phyloP scores from a whole-genome alignment of 257 asterid genomes.

The Euphrasia confusa region DNA sequence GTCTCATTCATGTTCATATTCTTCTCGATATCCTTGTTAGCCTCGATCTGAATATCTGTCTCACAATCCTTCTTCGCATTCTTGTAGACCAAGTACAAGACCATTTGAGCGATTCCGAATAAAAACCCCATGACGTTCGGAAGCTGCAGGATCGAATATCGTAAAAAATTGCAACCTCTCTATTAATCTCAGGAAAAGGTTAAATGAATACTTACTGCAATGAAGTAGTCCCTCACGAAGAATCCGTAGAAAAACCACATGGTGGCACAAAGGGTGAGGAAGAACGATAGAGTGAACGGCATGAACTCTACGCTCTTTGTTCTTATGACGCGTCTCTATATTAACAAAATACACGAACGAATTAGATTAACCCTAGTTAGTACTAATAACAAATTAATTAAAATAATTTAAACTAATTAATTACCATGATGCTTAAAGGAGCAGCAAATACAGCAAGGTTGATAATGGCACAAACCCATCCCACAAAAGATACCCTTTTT shows the following conservation, averaged over 20 bases:
- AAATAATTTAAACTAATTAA: not conserved
- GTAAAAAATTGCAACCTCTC: not conserved
- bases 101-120: conserved; percentile 59
- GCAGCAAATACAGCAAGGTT: conserved; percentile 70
- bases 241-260: conserved; percentile 74
- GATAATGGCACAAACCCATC: conserved; percentile 62
- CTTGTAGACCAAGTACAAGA: conserved; percentile 55
- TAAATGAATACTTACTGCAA: conserved; percentile 65
- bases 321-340: conserved; percentile 58
- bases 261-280: conserved; percentile 56
- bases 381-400: not conserved
- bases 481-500: conserved; percentile 42
- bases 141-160: conserved; percentile 32
- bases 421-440: conserved; percentile 71
- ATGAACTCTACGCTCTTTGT: conserved; percentile 70
- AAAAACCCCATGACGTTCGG: conserved; percentile 65
- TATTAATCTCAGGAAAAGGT: not conserved
- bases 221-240: conserved; percentile 49
- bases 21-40: conserved; percentile 25
- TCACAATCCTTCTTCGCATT: conserved; percentile 30
- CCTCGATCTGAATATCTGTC: conserved; percentile 21
- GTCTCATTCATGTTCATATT: conserved; percentile 17
- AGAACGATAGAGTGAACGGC: conserved; percentile 61
- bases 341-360: not conserved
- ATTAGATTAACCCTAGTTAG: not conserved